Base-by-base conservation (phyloP, 75 land plant genomes). In the Pinus tabuliformis region DNA sequence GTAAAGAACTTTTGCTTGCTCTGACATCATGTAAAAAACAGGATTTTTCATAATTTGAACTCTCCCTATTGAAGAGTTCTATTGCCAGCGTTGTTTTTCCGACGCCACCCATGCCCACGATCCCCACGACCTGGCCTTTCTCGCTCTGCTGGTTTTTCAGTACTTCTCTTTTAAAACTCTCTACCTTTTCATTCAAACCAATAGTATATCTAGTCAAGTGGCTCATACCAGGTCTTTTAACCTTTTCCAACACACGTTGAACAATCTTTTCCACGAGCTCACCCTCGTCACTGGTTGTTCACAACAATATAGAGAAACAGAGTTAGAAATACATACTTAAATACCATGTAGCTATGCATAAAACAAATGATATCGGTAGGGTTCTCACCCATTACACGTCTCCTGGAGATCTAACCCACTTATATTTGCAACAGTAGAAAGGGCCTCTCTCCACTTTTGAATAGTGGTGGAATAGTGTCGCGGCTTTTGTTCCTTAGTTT, bases 31-130 rank as follows among this genome's bases (percentile, higher is more conserved):
- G 36, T 15, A 64, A 1, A 36, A 64, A 64, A 36, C 20, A 33
- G n/a, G 70, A 64, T 3, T 18, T 64, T 2, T 36, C 8, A 17
- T 33, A 33, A 39, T 18, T 33, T 11, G 42, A 36, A 39, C n/a
- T 5, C 36, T 64, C 36, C 17, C n/a, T 36, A 18, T 64, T 64
- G 70, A 33, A 64, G 39, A 64, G 17, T 5, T 64, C 70, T 64
- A 33, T 15, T 17, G 70, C 70, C 2, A 64, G 70, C 17, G 70
- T 64, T 15, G 70, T 64, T 64, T 64, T 64, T 5, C 70, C 70
- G 0, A 20, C 0, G 16, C 70, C 70, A 5, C 70, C 70, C 70
- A 64, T 64, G 11, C 70, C 70, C 37, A 64, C 70, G 26, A 64
- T 64, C 70, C 70, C 70, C 17, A 64, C 42, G 36, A 64, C 17